Conservation (phyloP, 2,329 filamentous ascomycete species). For the Colletotrichum truncatum region DNA sequence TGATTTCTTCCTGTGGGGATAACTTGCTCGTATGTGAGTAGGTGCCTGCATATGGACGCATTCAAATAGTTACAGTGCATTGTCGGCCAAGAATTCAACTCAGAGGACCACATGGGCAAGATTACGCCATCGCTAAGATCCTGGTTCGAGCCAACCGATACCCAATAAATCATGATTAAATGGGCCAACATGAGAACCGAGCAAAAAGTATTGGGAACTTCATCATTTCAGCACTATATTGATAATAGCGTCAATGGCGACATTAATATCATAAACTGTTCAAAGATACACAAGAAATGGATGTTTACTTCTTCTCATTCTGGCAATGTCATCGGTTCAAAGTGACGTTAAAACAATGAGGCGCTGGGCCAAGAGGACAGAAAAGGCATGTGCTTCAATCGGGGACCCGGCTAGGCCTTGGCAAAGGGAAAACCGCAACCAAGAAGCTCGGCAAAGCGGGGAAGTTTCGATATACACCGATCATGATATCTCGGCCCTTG, state of each 20-base stretch:
- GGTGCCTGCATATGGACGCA: slow-evolving; percentile 11
- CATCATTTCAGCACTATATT: background rate
- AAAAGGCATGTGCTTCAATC: slow-evolving; percentile 10
- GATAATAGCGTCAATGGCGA: background rate
- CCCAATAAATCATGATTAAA: background rate
- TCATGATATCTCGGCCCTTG: background rate
- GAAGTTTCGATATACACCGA: background rate
- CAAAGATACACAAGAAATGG: too few species aligned
- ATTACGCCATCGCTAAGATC: background rate
- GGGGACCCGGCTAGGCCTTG: background rate
- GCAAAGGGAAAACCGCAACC: background rate
- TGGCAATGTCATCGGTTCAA: too few species aligned
- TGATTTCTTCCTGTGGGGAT: background rate
- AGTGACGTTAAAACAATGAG: background rate
- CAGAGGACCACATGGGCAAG: background rate
- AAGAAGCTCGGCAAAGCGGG: slow-evolving; percentile 17
- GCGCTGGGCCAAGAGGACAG: slow-evolving; percentile 12
- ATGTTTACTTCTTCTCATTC: too few species aligned
- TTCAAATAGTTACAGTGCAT: background rate
- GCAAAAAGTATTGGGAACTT: too few species aligned
- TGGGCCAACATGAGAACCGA: background rate
- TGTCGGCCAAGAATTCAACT: background rate
- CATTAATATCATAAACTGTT: background rate
- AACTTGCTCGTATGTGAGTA: background rate
- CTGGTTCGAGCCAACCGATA: background rate